Base-by-base conservation (phyloP, 2,329 filamentous ascomycete genomes). In the Fragosphaeria purpurea region DNA sequence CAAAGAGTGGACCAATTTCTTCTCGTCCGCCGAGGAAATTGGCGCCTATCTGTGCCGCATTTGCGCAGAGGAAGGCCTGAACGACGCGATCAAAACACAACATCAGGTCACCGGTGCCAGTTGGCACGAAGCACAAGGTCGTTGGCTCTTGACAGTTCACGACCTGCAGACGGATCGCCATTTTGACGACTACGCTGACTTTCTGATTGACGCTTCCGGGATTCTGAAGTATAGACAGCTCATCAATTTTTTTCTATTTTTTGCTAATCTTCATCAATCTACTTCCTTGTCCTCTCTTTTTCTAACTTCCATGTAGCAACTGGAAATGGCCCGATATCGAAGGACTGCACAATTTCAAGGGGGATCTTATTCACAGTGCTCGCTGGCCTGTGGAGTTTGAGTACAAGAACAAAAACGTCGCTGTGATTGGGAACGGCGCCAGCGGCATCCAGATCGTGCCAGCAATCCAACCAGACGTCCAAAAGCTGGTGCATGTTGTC, bases 1-100 rank as follows among this genome's bases (percentile, higher is more conserved):
- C 59, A 72, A 71, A 6, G 69, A 72, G 40, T 84, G 80, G 79
- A 70, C 71, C 13, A 72, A 73, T 50, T 78, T 82, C 59, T 82
- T 77, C 58, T 69, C 76, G 0, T 64, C 70, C 0, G 74, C 74
- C 1, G 64, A 65, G 1, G 79, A 83, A 59, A 82, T 83, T 41
- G 67, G 71, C 41, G 63, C 65, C 3, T 83, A 83, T 53, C 68
- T 82, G 32, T 63, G 69, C 47, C 57, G 58, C 6, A 62, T 76
- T 35, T 73, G 69, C 52, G 53, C 55, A 22, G 73, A 76, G 13
- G 72, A 75, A 54, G 58, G 64, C 38, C 70, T 77, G 63, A 59
- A 58, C 46, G 66, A 66, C 39, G 60, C 57, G 11, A 73, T 77
- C 59, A 73, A 68, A 61, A 68, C 67, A 2, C 60, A 56, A 13